Conservation (phyloP, 495 filamentous ascomycete species). For the Thozetella sp. region DNA sequence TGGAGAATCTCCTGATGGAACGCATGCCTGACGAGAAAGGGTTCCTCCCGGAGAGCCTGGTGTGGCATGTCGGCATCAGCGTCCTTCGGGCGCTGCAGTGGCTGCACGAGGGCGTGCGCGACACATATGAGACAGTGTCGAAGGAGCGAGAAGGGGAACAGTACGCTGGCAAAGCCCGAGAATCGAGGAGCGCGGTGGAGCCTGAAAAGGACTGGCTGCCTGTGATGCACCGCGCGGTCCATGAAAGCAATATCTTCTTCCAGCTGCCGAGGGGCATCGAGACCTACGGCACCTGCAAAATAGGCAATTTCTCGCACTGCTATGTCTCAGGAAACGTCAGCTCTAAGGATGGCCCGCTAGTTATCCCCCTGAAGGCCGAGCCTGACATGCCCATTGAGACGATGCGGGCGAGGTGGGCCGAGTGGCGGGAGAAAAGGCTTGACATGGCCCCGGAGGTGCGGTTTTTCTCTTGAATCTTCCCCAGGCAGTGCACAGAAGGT, state of each 20-base stretch:
- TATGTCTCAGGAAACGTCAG: slow-evolving; percentile 30
- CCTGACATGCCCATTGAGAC: neutral
- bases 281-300: slow-evolving; percentile 48
- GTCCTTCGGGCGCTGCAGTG: slow-evolving; percentile 39
- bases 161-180: slow-evolving; percentile 9
- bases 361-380: neutral
- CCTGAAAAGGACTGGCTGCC: slow-evolving; percentile 41
- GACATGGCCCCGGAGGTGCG: slow-evolving; percentile 8
- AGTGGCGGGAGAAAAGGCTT: slow-evolving; percentile 4
- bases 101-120: slow-evolving; percentile 39
- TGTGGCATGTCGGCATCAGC: slow-evolving; percentile 45
- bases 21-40: neutral
- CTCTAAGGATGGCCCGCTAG: neutral
- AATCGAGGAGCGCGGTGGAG: too few species aligned
- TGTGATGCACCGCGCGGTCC: slow-evolving; percentile 44
- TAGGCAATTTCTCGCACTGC: slow-evolving; percentile 40
- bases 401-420: slow-evolving; percentile 9
- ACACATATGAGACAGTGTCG: slow-evolving; percentile 10
- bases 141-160: neutral
- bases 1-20: slow-evolving; percentile 12
- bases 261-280: slow-evolving; percentile 41
- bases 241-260: slow-evolving; percentile 42
- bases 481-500: too few species aligned
- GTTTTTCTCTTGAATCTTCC: neutral
- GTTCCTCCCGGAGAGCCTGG: slow-evolving; percentile 39